A percentile compares a stretch with the other conserved stretches of the same genome.
Conservation (phyloP, 2,329 filamentous ascomycete species). For the Tothia fuscella region DNA sequence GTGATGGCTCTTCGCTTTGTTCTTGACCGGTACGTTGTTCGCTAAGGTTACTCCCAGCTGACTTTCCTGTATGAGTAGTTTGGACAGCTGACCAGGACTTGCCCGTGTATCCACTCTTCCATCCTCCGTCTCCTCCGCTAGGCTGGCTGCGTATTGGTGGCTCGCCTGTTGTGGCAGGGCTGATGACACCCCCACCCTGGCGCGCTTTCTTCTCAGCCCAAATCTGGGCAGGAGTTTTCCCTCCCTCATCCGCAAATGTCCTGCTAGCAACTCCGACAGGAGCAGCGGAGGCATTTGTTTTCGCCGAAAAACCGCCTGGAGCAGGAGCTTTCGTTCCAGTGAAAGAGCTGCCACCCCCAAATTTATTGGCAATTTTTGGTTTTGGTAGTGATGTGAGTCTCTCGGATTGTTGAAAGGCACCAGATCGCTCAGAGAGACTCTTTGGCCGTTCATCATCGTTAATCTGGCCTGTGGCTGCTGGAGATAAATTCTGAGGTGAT, state of each 20-base stretch:
- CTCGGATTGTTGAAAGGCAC: conserved; percentile 64
- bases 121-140: conserved; percentile 62
- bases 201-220: conserved; percentile 97
- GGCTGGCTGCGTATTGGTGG: conserved; percentile 51
- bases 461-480: conserved; percentile 30
- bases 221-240: conserved; percentile 90
- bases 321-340: conserved; percentile 81
- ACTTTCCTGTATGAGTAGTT: conserved; percentile 58
- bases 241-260: conserved; percentile 87
- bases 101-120: conserved; percentile 84
- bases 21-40: conserved; percentile 54
- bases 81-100: conserved; percentile 85
- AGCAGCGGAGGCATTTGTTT: conserved; percentile 45
- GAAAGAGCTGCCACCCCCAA: conserved; percentile 60
- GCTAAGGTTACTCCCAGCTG: conserved; percentile 37
- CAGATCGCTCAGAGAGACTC: conserved; percentile 62
- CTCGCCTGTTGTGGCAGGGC: conserved; percentile 18
- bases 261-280: conserved; percentile 73
- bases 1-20: conserved; percentile 38
- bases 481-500: conserved; percentile 26
- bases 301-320: conserved; percentile 53
- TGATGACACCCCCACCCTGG: conserved; percentile 45
- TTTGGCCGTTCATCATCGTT: conserved; percentile 42
- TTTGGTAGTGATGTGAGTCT: conserved; percentile 75
- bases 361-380: conserved; percentile 87